Evolutionary conservation across 306 rosid species (phyloP).

Genomic region (Vigna unguiculata): DNA sequence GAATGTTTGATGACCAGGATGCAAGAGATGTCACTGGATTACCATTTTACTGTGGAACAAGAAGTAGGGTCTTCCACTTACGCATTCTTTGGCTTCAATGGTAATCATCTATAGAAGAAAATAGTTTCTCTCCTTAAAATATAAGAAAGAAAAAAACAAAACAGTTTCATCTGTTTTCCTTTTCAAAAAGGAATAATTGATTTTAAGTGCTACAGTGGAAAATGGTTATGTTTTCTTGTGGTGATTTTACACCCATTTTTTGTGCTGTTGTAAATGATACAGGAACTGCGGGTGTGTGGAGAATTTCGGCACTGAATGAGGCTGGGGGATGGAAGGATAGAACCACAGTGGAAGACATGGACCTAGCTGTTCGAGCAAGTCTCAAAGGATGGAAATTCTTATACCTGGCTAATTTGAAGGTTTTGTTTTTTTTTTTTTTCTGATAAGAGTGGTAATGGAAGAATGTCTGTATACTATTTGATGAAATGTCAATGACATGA

Average conservation of each 20-base stretch:
- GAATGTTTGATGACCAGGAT: conserved; percentile 93
- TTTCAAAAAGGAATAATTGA: background rate
- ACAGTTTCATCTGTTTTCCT: background rate
- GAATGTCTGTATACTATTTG: background rate
- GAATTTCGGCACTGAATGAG: conserved; percentile 79
- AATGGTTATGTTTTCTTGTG: background rate
- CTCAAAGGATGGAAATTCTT: conserved; percentile 95
- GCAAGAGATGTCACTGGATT: conserved; percentile 52
- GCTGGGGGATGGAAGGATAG: conserved; percentile 97
- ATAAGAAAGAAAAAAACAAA: background rate
- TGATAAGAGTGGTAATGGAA: background rate
- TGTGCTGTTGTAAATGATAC: conserved; percentile 14
- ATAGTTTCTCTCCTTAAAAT: background rate
- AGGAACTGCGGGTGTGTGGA: conserved; percentile 99
- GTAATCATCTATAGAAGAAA: conserved; percentile 42
- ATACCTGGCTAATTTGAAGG: conserved; percentile 72
- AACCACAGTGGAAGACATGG: conserved; percentile 76
- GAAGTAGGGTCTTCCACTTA: conserved; percentile 90
- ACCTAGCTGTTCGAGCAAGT: conserved; percentile 87
- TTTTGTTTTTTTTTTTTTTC: background rate
- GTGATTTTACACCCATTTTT: background rate
- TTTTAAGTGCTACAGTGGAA: background rate
- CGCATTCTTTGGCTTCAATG: conserved; percentile 88
- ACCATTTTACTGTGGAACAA: conserved; percentile 62
- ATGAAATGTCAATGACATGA: background rate